Base-by-base conservation (phyloP, 2,329 filamentous ascomycete species). In the Diaporthe eres region DNA sequence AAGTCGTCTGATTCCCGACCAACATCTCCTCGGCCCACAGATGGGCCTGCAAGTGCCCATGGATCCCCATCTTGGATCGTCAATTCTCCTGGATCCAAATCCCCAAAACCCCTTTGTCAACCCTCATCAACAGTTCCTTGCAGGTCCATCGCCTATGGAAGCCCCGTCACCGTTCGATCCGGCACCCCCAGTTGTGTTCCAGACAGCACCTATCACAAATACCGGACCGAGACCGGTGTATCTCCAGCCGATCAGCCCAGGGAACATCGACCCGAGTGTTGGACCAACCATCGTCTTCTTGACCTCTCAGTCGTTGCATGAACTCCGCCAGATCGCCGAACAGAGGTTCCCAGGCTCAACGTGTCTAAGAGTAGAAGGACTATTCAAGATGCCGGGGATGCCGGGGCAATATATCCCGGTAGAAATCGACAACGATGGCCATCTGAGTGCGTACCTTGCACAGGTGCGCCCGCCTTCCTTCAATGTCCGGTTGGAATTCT, bases 401-500 rank as follows among this genome's bases (percentile, higher is more conserved):
- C 88, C 91, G 79, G 87, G 87, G 77, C 87, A 87, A 68, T 93
- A 94, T 80, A 86, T 94, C 60, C 86, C 86, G 22, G 89, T 94
- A 80, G 85, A 88, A 74, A 92, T 96, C 79, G 92, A 92, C 73
- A 88, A 92, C 55, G 93, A 96, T 79, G 90, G 91, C 77, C 94
- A 96, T 84, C 82, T 97, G 77, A 89, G 89, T 76, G 92, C 92
- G 0, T 96, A 96, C 83, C 83, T 97, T 78, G 87, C 89, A 63
- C 92, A 94, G 81, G 85, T 51, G 83, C 86, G 81, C 17, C 82
- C 86, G 47, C 85, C 87, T 9, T 87, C 84, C 12, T 88, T 88
- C 78, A 82, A 81, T 60, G 85, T 88, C 19, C 84, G 86, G 28
- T 42, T 77, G 67, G 61, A 42, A 5, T 75, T 75, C 34, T 75